Evolutionary conservation across 495 filamentous ascomycete species (phyloP), one percentile per base, ranked within the genome.

Genomic region (Hypoxylon fuscum): DNA sequence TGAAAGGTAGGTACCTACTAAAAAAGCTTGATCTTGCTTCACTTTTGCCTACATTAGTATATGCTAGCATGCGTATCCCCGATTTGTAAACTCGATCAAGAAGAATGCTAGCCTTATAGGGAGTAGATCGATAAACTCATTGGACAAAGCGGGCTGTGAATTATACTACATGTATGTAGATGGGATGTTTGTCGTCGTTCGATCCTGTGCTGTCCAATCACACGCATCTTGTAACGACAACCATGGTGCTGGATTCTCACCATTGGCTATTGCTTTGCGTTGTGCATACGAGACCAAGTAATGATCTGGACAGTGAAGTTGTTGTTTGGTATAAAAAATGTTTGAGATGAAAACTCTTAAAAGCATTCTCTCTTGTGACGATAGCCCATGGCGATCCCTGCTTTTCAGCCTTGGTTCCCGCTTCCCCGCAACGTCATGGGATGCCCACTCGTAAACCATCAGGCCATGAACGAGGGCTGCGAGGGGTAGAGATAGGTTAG

Each of bases 401-500:
- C 31, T n/a, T 44, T 25, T 58, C 64, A 62, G 58, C 47, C 48
- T 67, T 46, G 29, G 21, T 48, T 57, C 18, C 21, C 15, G 9
- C 12, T 56, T 52, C 51, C 41, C 62, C 55, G 52, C 62, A 51
- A 43, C 51, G 45, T 66, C 62, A 66, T 60, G 55, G 32, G 55
- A 55, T 50, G 25, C 29, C 25, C 25, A 31, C 31, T 60, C 45
- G 50, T 59, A 50, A 65, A 59, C 51, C 62, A 52, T 55, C 50
- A 43, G 62, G 23, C 44, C 62, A 65, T 20, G 38, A 55, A 52
- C 55, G 51, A 60, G 60, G 60, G 60, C 53, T 64, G 55, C 45
- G 10, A 17, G 23, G 46, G 46, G 46, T 32, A 22, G 52, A n/a
- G n/a, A n/a, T 31, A 59, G 47, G 35, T 60, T 38, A 20, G 40